Conservation (phyloP, 148 eudicot species). For the Rheum nobile region DNA sequence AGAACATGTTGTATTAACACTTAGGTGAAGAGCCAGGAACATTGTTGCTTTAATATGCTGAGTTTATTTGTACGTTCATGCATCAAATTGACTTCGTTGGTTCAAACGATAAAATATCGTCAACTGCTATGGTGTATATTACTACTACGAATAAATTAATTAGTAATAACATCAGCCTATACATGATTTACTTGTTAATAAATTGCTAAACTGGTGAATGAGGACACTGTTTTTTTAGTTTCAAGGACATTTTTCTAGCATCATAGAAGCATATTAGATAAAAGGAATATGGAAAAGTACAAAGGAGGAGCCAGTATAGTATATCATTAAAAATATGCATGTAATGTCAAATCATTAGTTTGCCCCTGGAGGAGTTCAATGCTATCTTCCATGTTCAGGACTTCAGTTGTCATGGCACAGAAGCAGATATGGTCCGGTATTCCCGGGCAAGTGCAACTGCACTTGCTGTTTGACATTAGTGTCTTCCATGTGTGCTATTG, state of each 20-base stretch:
- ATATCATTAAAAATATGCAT: not conserved
- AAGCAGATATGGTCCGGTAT: no score
- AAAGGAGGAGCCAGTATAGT: not conserved
- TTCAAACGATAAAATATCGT: not conserved
- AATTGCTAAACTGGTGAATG: not conserved
- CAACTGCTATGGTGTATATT: not conserved
- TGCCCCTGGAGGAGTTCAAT: not conserved
- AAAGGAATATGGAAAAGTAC: not conserved
- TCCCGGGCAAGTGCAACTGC: not conserved
- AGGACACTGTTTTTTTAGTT: not conserved
- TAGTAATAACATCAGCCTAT: no score
- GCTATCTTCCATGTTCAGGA: not conserved
- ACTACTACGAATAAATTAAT: no score
- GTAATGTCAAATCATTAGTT: not conserved
- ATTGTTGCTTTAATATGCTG: not conserved
- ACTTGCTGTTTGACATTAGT: not conserved
- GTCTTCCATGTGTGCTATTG: not conserved
- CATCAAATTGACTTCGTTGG: not conserved
- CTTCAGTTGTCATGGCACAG: no score
- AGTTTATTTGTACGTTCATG: not conserved
- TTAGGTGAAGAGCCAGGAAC: not conserved
- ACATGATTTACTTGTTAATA: not conserved
- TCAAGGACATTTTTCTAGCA: not conserved
- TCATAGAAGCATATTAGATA: not conserved
- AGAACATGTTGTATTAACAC: not conserved